Base-by-base conservation (phyloP, 805 yeast genomes). In the Kuraishia borneana region DNA sequence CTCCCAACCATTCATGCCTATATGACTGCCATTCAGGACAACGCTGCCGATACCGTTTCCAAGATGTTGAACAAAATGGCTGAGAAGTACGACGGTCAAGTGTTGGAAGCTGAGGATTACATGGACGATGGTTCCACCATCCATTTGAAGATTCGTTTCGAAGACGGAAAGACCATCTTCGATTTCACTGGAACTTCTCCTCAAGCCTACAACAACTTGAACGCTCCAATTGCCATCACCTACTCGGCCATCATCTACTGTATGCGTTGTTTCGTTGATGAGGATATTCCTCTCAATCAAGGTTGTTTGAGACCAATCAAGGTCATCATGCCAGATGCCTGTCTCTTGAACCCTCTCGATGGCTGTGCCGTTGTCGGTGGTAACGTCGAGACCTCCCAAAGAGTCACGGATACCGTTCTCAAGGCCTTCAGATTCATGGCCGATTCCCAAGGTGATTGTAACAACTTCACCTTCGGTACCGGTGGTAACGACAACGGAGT, bases 311-410 rank as follows among this genome's bases (percentile, higher is more conserved):
- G 70, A 34, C 96, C 96, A 1, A 73, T 89, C 33, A 61, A 73
- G 6, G 74, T 89, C 19, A 58, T 57, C 2, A 71, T 79, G 31
- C 88, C 88, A 3, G 61, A 64, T 30, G 70, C 70, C 7, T 71
- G 81, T 3, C 57, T 82, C 12, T 60, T 92, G 10, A 69, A 80
- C 18, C 96, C 97, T 2, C 20, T 71, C 77, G 69, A 69, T 26
- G 89, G 83, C 12, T 89, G 94, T 31, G 98, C 96, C 2, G 94
- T 85, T 25, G 96, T 89, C 14, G 92, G 88, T 30, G 96, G 96
- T 6, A 89, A 89, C 53, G 97, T 89, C 6, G 81, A 88, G 58
- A 89, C 97, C 1, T 81, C 96, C 2, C 97, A 92, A 56, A 69
- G 96, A 45, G 76, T 92, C 31, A 87, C 95, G 0, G 96, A 88